Base-by-base conservation (phyloP, 768 basidiomycete genomes). In the Leccinum truebloodii region DNA sequence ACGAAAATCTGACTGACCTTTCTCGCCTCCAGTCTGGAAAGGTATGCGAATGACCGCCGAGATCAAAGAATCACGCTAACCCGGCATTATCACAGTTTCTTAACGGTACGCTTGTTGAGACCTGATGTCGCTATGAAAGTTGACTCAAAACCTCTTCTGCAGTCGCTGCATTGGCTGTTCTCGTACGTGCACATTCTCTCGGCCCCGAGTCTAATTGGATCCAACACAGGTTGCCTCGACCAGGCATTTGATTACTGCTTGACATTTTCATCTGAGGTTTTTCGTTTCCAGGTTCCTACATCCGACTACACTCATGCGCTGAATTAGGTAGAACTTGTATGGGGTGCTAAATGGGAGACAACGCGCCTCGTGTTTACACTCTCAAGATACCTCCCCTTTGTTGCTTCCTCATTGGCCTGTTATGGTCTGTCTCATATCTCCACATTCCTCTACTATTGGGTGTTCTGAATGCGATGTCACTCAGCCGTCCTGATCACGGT, bases 341-440 rank as follows among this genome's bases (percentile, higher is more conserved):
- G 32, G 32, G 32, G 12, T 34, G 0, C 32, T 34, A 34, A 34
- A 34, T 73, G 70, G 70, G 60, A 55, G n/a, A 20, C 18, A 4
- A 35, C 71, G 30, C 69, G 69, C 35, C 32, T 65, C 26, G 55
- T 73, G 16, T 71, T 71, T 52, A 67, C 69, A 6, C 6, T 71
- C 8, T 58, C 71, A 49, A 71, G 70, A 63, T 73, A 73, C 59
- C 55, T 73, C 30, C 55, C 71, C 30, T 69, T 71, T 37, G 1
- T 71, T 55, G 44, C 65, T 10, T 59, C 63, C n/a, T 56, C 59
- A 0, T 32, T 67, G 18, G 56, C 68, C 12, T 67, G 65, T 35
- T 71, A 65, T 52, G 54, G 70, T 67, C 9, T 3, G 62, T 60
- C 22, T 53, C 35, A 14, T 6, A 4, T 35, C 55, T 10, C n/a